Conservation (phyloP, 1,139 yeast species). For the Taphrina communis region DNA sequence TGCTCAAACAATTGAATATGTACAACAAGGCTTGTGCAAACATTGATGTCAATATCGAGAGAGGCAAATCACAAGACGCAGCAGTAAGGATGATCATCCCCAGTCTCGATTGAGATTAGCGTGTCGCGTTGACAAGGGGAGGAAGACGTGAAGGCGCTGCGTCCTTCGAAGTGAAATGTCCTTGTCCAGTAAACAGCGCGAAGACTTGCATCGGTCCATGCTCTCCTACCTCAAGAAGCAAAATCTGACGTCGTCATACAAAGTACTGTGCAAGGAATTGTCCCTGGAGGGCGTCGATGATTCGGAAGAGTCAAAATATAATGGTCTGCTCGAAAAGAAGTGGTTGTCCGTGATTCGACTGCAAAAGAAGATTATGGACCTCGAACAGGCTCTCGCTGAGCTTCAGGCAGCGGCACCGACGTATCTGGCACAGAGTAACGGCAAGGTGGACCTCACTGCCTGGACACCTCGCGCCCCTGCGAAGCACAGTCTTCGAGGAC, state of each 20-base stretch:
- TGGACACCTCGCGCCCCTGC: constrained; percentile 73
- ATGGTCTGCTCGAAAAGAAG: constrained; percentile 69
- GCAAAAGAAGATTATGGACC: constrained; percentile 64
- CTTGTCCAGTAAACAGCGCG: constrained; percentile 32
- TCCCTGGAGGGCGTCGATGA: constrained; percentile 8
- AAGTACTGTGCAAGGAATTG: constrained; percentile 28
- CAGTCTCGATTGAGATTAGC: not conserved
- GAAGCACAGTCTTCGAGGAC: constrained; percentile 60
- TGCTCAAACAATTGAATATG: too few species aligned
- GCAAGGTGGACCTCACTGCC: constrained; percentile 51
- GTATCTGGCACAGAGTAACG: constrained; percentile 38
- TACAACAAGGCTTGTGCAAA: not conserved
- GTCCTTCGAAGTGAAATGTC: constrained; percentile 19
- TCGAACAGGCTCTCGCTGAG: constrained; percentile 33
- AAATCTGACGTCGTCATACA: constrained; percentile 12
- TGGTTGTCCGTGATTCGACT: constrained; percentile 87
- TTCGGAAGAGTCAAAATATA: constrained; percentile 14
- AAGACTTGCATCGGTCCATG: constrained; percentile 32
- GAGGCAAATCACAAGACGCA: not conserved
- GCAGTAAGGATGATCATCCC: not conserved
- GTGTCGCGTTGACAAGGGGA: not conserved
- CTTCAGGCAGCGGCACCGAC: constrained; percentile 32
- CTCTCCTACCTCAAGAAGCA: constrained; percentile 30
- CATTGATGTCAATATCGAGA: not conserved
- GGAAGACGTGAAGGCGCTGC: not conserved